These are phyloP conservation scores for Exophiala sideris DNA, from an alignment of 2,329 filamentous ascomycete species.

Conservation along the genomic window DNA sequence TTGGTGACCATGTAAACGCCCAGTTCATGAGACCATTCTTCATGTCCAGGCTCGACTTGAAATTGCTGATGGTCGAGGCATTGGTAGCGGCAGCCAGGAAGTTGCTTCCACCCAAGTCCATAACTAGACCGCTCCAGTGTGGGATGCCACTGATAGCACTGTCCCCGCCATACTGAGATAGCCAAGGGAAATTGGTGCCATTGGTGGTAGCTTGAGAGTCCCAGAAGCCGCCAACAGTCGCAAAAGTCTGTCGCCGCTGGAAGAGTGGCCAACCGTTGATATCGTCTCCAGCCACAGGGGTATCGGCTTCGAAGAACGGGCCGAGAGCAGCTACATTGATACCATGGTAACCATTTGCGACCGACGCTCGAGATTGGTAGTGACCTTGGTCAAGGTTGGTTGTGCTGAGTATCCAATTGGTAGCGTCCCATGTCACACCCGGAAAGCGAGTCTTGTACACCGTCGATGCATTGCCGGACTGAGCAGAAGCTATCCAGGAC, in stretches of 20 bases:
- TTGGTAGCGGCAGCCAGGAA: conserved; percentile 61
- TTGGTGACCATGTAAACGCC: conserved; percentile 64
- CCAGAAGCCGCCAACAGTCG: conserved; percentile 66
- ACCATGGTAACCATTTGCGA: conserved; percentile 64
- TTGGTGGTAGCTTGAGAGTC: conserved; percentile 58
- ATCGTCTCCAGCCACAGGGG: conserved; percentile 48
- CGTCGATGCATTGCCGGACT: conserved; percentile 19
- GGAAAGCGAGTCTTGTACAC: conserved; percentile 50
- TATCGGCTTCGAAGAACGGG: conserved; percentile 61
- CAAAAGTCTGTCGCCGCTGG: conserved; percentile 61
- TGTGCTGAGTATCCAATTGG: conserved; percentile 55
- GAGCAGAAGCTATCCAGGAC: conserved; percentile 6
- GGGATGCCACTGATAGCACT: conserved; percentile 69
- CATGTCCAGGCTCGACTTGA: conserved; percentile 60
- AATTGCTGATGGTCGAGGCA: conserved; percentile 57
- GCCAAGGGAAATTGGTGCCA: conserved; percentile 64
- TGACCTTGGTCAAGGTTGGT: conserved; percentile 55
- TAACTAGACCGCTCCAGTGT: conserved; percentile 61
- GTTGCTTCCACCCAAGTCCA: conserved; percentile 53
- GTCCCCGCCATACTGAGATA: conserved; percentile 67
- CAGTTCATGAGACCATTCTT: conserved; percentile 62
- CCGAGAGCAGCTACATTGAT: conserved; percentile 62
- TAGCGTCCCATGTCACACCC: conserved; percentile 58
- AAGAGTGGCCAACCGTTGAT: conserved; percentile 68
- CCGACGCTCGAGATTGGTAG: conserved; percentile 58